These are phyloP conservation scores for Cinnamomum micranthum DNA, from an alignment of 164 flowering plant genomes.

Conservation along the genomic window DNA sequence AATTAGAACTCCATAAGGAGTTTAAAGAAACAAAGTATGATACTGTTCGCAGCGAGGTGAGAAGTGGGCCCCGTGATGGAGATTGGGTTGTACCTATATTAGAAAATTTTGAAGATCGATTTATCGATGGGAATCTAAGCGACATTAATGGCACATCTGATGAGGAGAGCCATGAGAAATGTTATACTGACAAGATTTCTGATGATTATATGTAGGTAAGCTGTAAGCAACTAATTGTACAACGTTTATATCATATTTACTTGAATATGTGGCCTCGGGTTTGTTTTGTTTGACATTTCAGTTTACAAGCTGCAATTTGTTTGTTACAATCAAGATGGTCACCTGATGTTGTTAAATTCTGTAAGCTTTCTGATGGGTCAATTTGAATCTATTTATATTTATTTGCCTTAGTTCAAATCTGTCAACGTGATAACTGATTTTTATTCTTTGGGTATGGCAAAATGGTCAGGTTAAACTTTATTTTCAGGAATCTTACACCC, in stretches of 20 bases:
- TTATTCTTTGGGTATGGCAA: too few relatives aligned
- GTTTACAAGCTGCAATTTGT: background rate
- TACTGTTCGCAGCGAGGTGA: conserved; percentile 6
- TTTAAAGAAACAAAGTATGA: conserved; percentile 12
- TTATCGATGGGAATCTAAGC: background rate
- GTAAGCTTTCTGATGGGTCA: background rate
- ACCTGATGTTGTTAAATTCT: background rate
- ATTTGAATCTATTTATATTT: background rate
- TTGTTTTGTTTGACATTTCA: background rate
- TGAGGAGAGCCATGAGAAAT: background rate
- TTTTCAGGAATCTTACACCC: too few relatives aligned
- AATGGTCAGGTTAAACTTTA: too few relatives aligned
- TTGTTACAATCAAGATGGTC: background rate
- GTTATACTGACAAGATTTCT: background rate
- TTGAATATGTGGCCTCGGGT: background rate
- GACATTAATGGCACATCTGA: conserved; percentile 6
- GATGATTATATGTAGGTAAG: background rate
- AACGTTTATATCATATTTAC: background rate
- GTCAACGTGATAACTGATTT: too few relatives aligned
- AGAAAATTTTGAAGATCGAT: conserved; percentile 24
- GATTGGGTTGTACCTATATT: conserved; percentile 57
- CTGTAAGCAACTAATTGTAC: background rate
- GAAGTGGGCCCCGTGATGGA: conserved; percentile 29
- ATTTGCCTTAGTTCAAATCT: too few relatives aligned
- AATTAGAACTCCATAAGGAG: conserved; percentile 25